Base-by-base conservation (phyloP, 441 rosid genomes). In the Manihot esculenta region DNA sequence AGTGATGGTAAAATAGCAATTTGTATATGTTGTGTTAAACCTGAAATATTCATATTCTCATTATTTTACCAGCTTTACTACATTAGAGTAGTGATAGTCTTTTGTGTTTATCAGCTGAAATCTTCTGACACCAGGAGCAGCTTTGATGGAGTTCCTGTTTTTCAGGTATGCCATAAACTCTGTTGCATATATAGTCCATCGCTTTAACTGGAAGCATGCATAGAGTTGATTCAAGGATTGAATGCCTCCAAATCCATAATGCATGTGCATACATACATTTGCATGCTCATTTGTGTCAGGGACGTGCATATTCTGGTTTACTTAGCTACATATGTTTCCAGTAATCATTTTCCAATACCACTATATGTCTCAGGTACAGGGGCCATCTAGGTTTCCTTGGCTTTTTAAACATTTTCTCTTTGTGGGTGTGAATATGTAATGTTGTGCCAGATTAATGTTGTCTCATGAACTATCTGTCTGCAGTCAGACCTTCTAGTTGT, bases 131-230 rank as follows among this genome's bases (percentile, higher is more conserved):
- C 67, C 53, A 88, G 75, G 75, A 78, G 66, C 66, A 91, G 90
- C 35, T 94, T 91, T 71, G 97, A 94, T 80, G 97, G 97, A 81
- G 98, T 94, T 79, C 98, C 98, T 4, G 88, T 94, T 72, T 94
- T 94, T 69, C 97, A 94, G 97, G 98, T 94, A 80, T 5, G 76
- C 66, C 55, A 7, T 18, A 7, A 57, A 58, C 6, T 38, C 38
- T 53, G 18, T 50, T 74, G 26, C 23, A 55, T 48, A 14, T 7
- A 35, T 62, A 21, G 53, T 48, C 18, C 66, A 49, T 68, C 17
- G 10, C 4, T 57, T 63, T 57, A 55, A 23, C 12, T 23, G 10
- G 38, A 68, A 51, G 27, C 68, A 55, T 59, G 50, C 47, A 18
- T 27, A 24, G 10, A 59, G 55, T 45, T 58, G 33, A 62, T 62